Base-by-base conservation (phyloP, 805 yeast genomes). In the Candida loeiensis region DNA sequence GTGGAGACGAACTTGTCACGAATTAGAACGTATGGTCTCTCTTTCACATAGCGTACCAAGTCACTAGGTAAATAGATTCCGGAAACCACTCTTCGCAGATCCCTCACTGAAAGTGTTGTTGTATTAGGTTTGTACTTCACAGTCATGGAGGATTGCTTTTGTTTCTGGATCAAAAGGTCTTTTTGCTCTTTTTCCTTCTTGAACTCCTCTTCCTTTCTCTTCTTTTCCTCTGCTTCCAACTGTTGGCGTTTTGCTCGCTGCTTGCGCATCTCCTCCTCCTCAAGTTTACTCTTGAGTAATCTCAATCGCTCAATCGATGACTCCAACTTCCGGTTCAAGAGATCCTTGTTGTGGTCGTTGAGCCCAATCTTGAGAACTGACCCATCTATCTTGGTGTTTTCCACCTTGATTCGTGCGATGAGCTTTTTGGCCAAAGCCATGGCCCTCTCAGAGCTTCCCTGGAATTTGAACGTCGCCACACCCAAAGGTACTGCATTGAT, bases 401-500 rank as follows among this genome's bases (percentile, higher is more conserved):
- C 56, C 11, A 48, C 43, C 32, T 54, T 52, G 20, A 65, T 50
- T 5, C 49, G 53, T 13, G 48, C 43, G 7, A 66, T 52, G 15
- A 69, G 54, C 33, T 50, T 51, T 26, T 59, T 61, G 15, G 73
- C 73, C 14, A 59, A 47, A 30, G 55, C 52, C 59, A 58, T 58
- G 4, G 78, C 65, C 42, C 73, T 74, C 14, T 71, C 78, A 12
- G 67, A 54, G 15, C 61, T 54, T 2, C 87, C 86, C 43, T 71
- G 80, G 59, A 74, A 89, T 43, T 74, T 68, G 38, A 87, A 66
- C 15, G 76, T 63, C 37, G 82, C 82, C 16, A 88, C 66, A 7
- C 95, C 93, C 29, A 89, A 59, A 0, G 95, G 90, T 14, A 81
- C 83, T 2, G 89, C 95, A 32, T 85, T 80, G 16, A 70, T 67